Conservation (phyloP, 2,329 filamentous ascomycete genomes). For the Whalleya microplaca region DNA sequence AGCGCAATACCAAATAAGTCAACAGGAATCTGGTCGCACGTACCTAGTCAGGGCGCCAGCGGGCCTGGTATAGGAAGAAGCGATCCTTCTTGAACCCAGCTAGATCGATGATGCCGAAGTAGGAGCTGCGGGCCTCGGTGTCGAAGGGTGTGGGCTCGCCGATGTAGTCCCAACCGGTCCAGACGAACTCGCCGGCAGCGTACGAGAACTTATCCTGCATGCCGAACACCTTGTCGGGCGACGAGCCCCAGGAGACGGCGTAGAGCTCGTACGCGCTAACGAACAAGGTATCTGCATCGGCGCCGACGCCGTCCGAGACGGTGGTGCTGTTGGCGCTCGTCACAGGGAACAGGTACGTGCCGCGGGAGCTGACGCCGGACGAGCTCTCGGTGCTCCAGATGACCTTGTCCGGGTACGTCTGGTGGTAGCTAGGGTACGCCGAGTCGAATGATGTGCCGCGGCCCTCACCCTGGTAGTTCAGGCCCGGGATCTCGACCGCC, state of each 20-base stretch:
- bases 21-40: neutral
- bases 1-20: slow-evolving; percentile 42
- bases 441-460: slow-evolving; percentile 41
- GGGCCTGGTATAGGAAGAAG: slow-evolving; percentile 58
- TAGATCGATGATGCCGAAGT: slow-evolving; percentile 60
- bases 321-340: slow-evolving; percentile 42
- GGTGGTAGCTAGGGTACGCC: slow-evolving; percentile 48
- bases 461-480: slow-evolving; percentile 47
- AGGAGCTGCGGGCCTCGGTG: slow-evolving; percentile 49
- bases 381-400: slow-evolving; percentile 47
- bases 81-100: slow-evolving; percentile 61
- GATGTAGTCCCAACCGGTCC: slow-evolving; percentile 54
- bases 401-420: slow-evolving; percentile 50
- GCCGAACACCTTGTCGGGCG: slow-evolving; percentile 56
- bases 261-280: slow-evolving; percentile 59
- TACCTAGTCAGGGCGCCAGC: slow-evolving; percentile 52
- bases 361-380: slow-evolving; percentile 52
- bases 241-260: slow-evolving; percentile 48
- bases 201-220: slow-evolving; percentile 52
- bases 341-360: slow-evolving; percentile 57
- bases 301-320: slow-evolving; percentile 42
- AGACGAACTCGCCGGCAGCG: slow-evolving; percentile 58
- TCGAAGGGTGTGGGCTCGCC: slow-evolving; percentile 55
- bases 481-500: slow-evolving; percentile 46
- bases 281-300: slow-evolving; percentile 37